Percentiles rank a stretch among this genome's conserved stretches.
phyloP scores from a whole-genome alignment of 1,284 basidiomycete species.

The Tremellales sp. region DNA sequence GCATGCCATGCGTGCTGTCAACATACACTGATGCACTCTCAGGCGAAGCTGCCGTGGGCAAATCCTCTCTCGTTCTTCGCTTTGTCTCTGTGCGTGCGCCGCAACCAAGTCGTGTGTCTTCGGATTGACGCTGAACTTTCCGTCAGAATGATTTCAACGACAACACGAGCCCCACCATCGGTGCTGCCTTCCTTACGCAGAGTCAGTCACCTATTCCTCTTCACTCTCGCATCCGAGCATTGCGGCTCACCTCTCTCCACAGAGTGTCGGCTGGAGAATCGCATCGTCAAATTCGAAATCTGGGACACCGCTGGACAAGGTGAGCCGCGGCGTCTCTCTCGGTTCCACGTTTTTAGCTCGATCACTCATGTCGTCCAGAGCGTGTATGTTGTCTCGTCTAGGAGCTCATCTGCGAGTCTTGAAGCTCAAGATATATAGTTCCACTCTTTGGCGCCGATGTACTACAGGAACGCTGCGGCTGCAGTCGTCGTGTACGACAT shows the following conservation, averaged over 20 bases:
- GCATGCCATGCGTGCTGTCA: no score
- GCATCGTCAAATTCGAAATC: conserved; percentile 51
- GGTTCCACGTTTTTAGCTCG: neutral
- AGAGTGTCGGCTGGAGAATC: conserved; percentile 50
- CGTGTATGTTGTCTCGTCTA: conserved; percentile 8
- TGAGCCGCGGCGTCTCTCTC: conserved; percentile 9
- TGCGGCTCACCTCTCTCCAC: no score
- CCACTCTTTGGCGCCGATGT: conserved; percentile 70
- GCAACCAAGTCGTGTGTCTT: no score
- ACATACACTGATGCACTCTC: conserved; percentile 1
- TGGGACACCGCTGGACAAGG: conserved; percentile 51
- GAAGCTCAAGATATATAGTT: conserved; percentile 18
- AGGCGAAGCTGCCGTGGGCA: conserved; percentile 99
- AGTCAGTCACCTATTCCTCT: conserved; percentile 28
- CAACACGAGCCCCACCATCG: conserved; percentile 76
- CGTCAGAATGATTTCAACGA: conserved; percentile 46
- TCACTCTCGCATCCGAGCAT: neutral
- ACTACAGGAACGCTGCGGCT: conserved; percentile 96
- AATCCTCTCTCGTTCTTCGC: conserved; percentile 97
- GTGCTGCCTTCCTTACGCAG: conserved; percentile 69
- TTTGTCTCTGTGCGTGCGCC: conserved; percentile 61
- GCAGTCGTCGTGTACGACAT: conserved; percentile 97
- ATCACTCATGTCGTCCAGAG: no score
- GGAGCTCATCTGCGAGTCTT: neutral
- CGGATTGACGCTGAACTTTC: no score